These are phyloP conservation scores for Ramalina peruviana DNA, from an alignment of 495 filamentous ascomycete genomes.

Conservation along the genomic window DNA sequence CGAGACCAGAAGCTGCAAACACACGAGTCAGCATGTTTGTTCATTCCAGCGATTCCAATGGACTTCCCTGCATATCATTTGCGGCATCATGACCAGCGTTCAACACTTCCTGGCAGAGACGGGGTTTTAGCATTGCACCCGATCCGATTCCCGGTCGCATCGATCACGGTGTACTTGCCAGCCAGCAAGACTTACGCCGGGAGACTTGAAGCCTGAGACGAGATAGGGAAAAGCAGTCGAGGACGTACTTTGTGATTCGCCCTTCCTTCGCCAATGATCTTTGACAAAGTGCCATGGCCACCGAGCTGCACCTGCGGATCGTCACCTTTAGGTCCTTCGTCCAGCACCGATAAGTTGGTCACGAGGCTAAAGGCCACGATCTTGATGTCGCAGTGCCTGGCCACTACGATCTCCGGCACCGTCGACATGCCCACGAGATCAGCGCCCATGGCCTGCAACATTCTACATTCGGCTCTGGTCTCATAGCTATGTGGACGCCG, in stretches of 20 bases:
- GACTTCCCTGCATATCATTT: conserved; percentile 50
- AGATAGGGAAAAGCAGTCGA: too few species aligned
- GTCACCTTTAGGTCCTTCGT: conserved; percentile 49
- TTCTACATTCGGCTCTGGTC: conserved; percentile 62
- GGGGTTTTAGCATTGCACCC: too few species aligned
- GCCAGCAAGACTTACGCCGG: too few species aligned
- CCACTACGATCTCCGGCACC: conserved; percentile 62
- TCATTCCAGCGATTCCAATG: not conserved
- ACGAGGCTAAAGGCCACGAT: conserved; percentile 65
- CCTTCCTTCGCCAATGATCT: conserved; percentile 46
- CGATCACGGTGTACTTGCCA: too few species aligned
- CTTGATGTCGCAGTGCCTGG: conserved; percentile 53
- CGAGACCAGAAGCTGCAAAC: too few species aligned
- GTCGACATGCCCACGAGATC: conserved; percentile 73
- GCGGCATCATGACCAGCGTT: conserved; percentile 49
- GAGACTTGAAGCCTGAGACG: too few species aligned
- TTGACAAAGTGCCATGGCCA: conserved; percentile 35
- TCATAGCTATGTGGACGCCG: conserved; percentile 41
- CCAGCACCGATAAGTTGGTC: conserved; percentile 58
- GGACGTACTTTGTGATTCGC: conserved; percentile 39
- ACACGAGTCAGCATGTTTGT: too few species aligned
- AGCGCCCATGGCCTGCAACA: conserved; percentile 51
- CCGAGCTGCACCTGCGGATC: conserved; percentile 28
- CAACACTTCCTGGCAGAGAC: conserved; percentile 42
- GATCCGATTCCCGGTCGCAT: too few species aligned